Evolutionary conservation across 2,329 filamentous ascomycete species (phyloP), one percentile per base, ranked within the genome.

Genomic region (Ophiostoma sp.): DNA sequence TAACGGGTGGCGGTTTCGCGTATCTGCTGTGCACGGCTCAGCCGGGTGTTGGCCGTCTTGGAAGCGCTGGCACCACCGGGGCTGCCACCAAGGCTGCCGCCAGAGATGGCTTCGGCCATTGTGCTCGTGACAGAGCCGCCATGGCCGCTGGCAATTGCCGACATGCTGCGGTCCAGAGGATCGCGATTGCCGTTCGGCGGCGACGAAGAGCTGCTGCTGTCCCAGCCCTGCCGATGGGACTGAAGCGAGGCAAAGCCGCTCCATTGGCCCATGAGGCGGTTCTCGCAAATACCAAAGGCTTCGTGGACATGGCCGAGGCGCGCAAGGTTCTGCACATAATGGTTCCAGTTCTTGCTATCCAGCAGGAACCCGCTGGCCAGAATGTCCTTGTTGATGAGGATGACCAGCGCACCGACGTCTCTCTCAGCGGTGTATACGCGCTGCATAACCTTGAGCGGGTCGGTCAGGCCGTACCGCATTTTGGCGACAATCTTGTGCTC

Each of bases 271-370:
- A 97, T 96, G 70, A 98, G 88, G 72, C 87, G 86, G 35, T 83
- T 80, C 80, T 98, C 94, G 77, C 91, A 94, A 68, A 89, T 80
- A 31, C 81, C 77, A 79, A 95, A 96, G 52, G 93, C 93, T 27
- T 89, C 83, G 67, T 86, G 79, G 75, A 85, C 84, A 65, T 85
- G 83, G 65, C 85, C 83, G 69, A 87, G 82, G 17, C 83, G 81
- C 33, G 88, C 86, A 36, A 97, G 86, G 68, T 84, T 79, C 75
- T 90, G 87, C 70, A 97, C 84, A 73, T 91, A 89, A 68, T 86
- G 83, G 77, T 96, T 95, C 93, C 93, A 96, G 74, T 92, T 93
- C 75, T 85, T 85, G 77, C 86, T 89, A 76, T 92, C 89, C 71
- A 97, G 79, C 36, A 82, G 81, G 80, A 94, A 97, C 13, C 94